A percentile compares a stretch with the other conserved stretches of the same genome.
Evolutionary conservation across 352 stramenopile genomes (phyloP).

Genomic region (Phytophthora sp.): DNA sequence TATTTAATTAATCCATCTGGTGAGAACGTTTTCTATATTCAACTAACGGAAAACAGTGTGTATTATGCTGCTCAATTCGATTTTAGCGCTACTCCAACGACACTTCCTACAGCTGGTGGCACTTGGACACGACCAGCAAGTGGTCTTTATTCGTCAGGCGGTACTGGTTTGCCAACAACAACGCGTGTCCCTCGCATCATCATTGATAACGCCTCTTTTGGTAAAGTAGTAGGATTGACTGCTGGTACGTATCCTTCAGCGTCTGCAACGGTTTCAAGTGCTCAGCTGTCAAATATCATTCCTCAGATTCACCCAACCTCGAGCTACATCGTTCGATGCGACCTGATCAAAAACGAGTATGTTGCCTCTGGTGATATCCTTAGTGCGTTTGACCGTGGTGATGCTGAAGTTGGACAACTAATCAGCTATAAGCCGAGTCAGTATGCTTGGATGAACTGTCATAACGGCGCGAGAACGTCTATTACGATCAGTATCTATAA

Average conservation of each 20-base stretch:
- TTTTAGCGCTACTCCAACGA: neutral
- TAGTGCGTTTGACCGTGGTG: conserved; percentile 8
- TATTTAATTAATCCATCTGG: conserved; percentile 8
- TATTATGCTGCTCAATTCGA: conserved; percentile 17
- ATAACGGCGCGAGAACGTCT: conserved; percentile 5
- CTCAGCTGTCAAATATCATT: too few relatives aligned
- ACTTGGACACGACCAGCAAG: conserved; percentile 1
- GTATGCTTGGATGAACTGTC: conserved; percentile 14
- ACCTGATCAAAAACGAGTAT: conserved; percentile 28
- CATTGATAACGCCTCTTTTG: conserved; percentile 22
- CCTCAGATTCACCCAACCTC: conserved; percentile 8
- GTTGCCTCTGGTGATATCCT: conserved; percentile 19
- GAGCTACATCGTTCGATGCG: conserved; percentile 20
- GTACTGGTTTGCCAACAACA: conserved; percentile 15
- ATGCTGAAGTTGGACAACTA: conserved; percentile 10
- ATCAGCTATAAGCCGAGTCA: conserved; percentile 10
- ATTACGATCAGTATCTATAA: conserved; percentile 16
- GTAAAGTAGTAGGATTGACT: conserved; percentile 5
- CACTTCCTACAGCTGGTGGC: neutral
- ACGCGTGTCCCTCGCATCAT: conserved; percentile 5
- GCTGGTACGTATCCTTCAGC: conserved; percentile 8
- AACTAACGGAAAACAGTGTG: conserved; percentile 7
- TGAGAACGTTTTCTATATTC: conserved; percentile 9
- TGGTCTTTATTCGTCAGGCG: neutral
- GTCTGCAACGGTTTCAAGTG: neutral